Evolutionary conservation across 805 yeast species (phyloP).

Genomic region (Hermanozyma aechmeae): DNA sequence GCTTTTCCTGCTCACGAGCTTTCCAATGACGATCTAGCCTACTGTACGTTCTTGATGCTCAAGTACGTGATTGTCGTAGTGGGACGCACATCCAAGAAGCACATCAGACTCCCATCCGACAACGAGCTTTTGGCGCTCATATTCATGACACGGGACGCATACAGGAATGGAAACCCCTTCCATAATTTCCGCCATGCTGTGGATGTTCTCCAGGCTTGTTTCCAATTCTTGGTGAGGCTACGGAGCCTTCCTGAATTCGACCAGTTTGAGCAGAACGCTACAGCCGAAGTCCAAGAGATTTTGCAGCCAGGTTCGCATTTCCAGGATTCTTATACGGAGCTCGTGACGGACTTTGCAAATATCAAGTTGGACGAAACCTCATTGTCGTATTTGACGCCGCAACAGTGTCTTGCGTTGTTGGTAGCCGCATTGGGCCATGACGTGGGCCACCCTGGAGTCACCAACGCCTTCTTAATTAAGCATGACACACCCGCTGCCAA

Average conservation of each 20-base stretch:
- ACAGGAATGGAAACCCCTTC: slow-evolving; percentile 79
- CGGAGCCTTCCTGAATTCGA: slow-evolving; percentile 28
- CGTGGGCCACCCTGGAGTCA: slow-evolving; percentile 94
- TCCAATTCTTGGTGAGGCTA: slow-evolving; percentile 46
- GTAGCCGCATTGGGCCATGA: slow-evolving; percentile 92
- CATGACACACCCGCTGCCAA: slow-evolving; percentile 55
- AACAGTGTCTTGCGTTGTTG: slow-evolving; percentile 51
- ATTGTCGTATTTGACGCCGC: slow-evolving; percentile 20
- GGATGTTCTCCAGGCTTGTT: slow-evolving; percentile 88
- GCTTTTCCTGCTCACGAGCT: slow-evolving; percentile 63
- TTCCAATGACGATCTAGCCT: slow-evolving; percentile 54
- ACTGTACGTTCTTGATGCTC: slow-evolving; percentile 50
- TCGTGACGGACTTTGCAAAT: no score
- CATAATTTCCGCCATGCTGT: slow-evolving; percentile 95
- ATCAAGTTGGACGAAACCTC: no score
- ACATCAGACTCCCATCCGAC: slow-evolving; percentile 8
- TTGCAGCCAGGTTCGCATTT: no score
- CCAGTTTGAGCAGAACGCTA: slow-evolving; percentile 24
- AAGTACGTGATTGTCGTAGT: no score
- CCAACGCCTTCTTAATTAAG: slow-evolving; percentile 59
- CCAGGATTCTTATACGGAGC: no score
- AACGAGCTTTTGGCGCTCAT: slow-evolving; percentile 51
- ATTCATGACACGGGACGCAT: slow-evolving; percentile 64
- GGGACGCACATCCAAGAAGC: no score
- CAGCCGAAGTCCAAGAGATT: no score